phyloP scores from a whole-genome alignment of 768 basidiomycete species.

The Galerina sulciceps region DNA sequence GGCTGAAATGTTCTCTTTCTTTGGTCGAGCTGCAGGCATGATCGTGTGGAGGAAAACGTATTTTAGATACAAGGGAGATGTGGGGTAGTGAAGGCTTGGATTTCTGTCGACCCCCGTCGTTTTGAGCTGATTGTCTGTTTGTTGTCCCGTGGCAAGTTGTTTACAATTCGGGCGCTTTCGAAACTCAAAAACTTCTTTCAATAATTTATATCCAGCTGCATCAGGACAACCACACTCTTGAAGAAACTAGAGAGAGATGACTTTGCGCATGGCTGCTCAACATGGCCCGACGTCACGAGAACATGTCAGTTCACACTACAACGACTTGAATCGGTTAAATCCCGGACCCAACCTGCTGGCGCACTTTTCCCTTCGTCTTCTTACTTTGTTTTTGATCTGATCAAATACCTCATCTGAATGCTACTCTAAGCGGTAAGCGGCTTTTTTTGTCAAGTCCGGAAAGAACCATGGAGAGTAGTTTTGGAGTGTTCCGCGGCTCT shows the following conservation, averaged over 20 bases:
- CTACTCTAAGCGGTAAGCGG: slow-evolving; percentile 32
- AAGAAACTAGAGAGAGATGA: slow-evolving; percentile 25
- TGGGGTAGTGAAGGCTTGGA: slow-evolving; percentile 30
- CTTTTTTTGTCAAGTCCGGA: slow-evolving; percentile 36
- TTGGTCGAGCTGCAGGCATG: slow-evolving; percentile 72
- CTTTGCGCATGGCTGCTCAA: slow-evolving; percentile 24
- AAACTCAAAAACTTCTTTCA: slow-evolving; percentile 37
- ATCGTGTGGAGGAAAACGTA: slow-evolving; percentile 35
- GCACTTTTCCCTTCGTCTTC: slow-evolving; percentile 25
- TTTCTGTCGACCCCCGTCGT: slow-evolving; percentile 28
- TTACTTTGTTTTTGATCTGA: slow-evolving; percentile 38
- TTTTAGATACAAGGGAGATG: slow-evolving; percentile 33
- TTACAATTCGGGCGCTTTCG: slow-evolving; percentile 43
- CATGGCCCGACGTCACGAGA: slow-evolving; percentile 42
- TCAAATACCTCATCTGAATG: slow-evolving; percentile 30
- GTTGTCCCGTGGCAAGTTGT: slow-evolving; percentile 45
- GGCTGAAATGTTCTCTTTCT: slow-evolving; percentile 66
- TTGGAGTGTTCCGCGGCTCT: slow-evolving; percentile 30
- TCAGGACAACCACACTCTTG: slow-evolving; percentile 35
- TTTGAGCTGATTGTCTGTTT: slow-evolving; percentile 43
- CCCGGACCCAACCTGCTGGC: slow-evolving; percentile 46
- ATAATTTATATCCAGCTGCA: slow-evolving; percentile 43
- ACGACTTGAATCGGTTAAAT: slow-evolving; percentile 41
- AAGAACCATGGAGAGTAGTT: slow-evolving; percentile 20
- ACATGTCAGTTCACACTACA: slow-evolving; percentile 35